A percentile compares a stretch with the other conserved stretches of the same genome.
phyloP scores from a whole-genome alignment of 352 stramenopile species.

The Phytophthora ramorum region DNA sequence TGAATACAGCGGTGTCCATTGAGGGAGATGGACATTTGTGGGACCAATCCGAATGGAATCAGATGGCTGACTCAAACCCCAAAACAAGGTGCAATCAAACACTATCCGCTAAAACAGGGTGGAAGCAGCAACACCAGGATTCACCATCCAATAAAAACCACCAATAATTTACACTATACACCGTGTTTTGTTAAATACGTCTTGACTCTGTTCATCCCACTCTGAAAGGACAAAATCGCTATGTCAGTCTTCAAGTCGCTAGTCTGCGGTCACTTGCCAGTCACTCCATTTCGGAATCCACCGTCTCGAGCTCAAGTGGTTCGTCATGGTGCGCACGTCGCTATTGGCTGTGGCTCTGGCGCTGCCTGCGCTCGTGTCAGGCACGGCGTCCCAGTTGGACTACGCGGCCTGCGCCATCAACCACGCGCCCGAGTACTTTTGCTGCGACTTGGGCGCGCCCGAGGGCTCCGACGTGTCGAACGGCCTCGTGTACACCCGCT shows the following conservation, averaged over 20 bases:
- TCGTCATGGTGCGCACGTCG: conserved; percentile 12
- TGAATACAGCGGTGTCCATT: conserved; percentile 15
- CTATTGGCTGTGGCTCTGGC: conserved; percentile 19
- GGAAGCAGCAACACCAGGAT: no score
- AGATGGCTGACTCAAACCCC: background rate
- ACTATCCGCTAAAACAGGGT: no score
- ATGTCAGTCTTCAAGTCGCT: conserved; percentile 1
- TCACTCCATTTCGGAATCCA: conserved; percentile 36
- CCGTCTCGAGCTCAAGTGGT: conserved; percentile 20
- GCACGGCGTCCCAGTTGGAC: conserved; percentile 58
- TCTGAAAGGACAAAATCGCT: conserved; percentile 1
- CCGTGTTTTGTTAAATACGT: background rate
- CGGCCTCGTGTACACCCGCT: conserved; percentile 62
- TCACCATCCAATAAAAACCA: no score
- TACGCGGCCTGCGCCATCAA: conserved; percentile 72
- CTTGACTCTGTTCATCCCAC: no score
- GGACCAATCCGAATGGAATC: no score
- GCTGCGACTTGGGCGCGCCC: conserved; percentile 53
- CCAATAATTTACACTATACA: no score
- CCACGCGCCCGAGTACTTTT: conserved; percentile 60
- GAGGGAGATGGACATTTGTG: background rate
- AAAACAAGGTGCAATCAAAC: background rate
- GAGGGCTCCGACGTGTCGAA: conserved; percentile 39
- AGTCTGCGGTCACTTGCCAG: background rate
- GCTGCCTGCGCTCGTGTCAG: conserved; percentile 37